Conservation (phyloP, 495 filamentous ascomycete genomes). For the Neurospora sp. region DNA sequence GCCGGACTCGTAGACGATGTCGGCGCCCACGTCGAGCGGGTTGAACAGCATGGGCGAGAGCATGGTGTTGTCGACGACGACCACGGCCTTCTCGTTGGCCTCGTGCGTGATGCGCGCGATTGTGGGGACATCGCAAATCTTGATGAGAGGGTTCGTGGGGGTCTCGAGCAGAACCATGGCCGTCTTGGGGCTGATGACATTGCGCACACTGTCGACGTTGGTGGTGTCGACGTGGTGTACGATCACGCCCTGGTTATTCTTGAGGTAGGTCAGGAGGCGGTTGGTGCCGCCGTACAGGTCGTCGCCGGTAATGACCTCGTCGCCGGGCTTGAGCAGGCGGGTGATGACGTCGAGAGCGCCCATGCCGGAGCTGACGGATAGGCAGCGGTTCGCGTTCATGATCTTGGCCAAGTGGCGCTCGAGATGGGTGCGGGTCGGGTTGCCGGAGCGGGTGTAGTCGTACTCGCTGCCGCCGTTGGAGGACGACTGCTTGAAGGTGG, state of each 20-base stretch:
- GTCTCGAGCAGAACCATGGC: slow-evolving; percentile 95
- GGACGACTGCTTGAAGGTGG: slow-evolving; percentile 93
- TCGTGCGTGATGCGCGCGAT: slow-evolving; percentile 69
- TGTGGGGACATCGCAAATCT: slow-evolving; percentile 81
- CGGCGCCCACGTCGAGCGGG: slow-evolving; percentile 85
- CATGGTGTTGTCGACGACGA: slow-evolving; percentile 97
- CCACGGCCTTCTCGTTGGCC: slow-evolving; percentile 68
- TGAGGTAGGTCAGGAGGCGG: slow-evolving; percentile 82
- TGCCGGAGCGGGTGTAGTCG: slow-evolving; percentile 95
- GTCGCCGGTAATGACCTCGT: slow-evolving; percentile 94
- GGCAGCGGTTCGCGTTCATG: slow-evolving; percentile 84
- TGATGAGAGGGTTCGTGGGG: slow-evolving; percentile 95
- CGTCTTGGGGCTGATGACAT: slow-evolving; percentile 66
- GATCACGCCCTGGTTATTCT: slow-evolving; percentile 74
- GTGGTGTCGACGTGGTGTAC: slow-evolving; percentile 98
- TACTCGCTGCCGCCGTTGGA: slow-evolving; percentile 72
- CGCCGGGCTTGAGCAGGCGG: slow-evolving; percentile 82
- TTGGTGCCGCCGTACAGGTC: slow-evolving; percentile 96
- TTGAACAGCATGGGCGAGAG: slow-evolving; percentile 86
- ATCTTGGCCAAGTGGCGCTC: slow-evolving; percentile 97
- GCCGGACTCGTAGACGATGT: slow-evolving; percentile 93
- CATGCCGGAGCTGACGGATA: slow-evolving; percentile 95
- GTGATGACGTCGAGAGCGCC: slow-evolving; percentile 94
- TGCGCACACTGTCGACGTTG: slow-evolving; percentile 50
- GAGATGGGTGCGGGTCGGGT: slow-evolving; percentile 90